Base-by-base conservation (phyloP, 352 stramenopile species). In the Phytophthora quininea region DNA sequence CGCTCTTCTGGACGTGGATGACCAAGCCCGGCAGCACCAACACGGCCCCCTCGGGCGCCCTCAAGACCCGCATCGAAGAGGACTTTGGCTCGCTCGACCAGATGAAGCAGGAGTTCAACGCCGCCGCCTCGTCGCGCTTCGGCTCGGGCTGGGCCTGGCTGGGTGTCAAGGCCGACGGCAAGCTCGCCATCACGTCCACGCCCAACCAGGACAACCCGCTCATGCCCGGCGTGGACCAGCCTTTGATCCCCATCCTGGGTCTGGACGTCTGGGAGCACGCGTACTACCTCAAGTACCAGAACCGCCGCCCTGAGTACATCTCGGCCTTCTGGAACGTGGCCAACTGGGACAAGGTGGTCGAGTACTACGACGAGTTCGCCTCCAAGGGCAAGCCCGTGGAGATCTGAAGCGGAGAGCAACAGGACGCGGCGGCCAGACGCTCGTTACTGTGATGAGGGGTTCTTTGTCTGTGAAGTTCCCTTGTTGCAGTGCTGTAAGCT, bases 221-320 rank as follows among this genome's bases (percentile, higher is more conserved):
- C n/a, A 95, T 95, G 87, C 87, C 87, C 55, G 69, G 79, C 59
- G 80, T 90, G 49, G 83, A 92, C 67, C 62, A 84, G 61, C 78
- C 85, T 11, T 82, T 96, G 71, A 92, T 97, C 76, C 95, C 95
- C 40, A 98, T 99, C 66, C 82, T 99, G 38, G 94, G 91, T 19
- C 74, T 97, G 30, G 95, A 99, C 76, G 93, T 99, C 45, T 99
- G 97, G 97, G 96, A 99, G 77, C 93, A 98, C 76, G 91, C 93
- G 9, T 98, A 98, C 79, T 98, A 98, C 88, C 85, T 98, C 62
- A 97, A 99, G 83, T 98, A 99, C 89, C 93, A 99, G 75, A 98
- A 99, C 84, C 89, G 92, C 54, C 87, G 95, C 63, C 91, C 95
- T 15, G 93, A 98, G 77, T 99, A 99, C 91, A 98, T 99, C 68